Percentiles rank a stretch among this genome's conserved stretches.
These are phyloP conservation scores for Cyclotella atomus DNA, from an alignment of 108 stramenopile genomes.

Conservation along the genomic window DNA sequence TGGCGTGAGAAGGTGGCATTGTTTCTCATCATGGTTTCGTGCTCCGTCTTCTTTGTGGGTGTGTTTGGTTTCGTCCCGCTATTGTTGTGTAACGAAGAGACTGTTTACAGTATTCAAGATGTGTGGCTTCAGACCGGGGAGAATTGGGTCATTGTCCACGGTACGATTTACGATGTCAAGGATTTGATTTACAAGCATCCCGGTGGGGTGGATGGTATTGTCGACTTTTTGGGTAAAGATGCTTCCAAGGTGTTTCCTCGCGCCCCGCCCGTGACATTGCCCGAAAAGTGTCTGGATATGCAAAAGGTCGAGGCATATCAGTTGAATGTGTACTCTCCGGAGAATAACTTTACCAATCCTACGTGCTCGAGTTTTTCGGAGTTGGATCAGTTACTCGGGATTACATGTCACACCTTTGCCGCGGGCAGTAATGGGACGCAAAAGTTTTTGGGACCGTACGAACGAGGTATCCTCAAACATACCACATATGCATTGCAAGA, in stretches of 20 bases:
- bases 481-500: conserved; percentile 19
- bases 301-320: conserved; percentile 43
- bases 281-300: conserved; percentile 58
- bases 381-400: conserved; percentile 49
- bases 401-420: conserved; percentile 57
- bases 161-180: conserved; percentile 59
- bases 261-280: conserved; percentile 49
- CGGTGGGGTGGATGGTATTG: conserved; percentile 58
- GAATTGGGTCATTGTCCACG: conserved; percentile 54
- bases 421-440: conserved; percentile 49
- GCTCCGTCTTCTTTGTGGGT: conserved; percentile 55
- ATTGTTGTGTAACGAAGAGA: conserved; percentile 48
- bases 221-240: conserved; percentile 60
- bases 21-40: conserved; percentile 53
- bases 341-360: conserved; percentile 53
- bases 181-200: conserved; percentile 60
- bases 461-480: conserved; percentile 41
- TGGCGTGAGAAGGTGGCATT: conserved; percentile 60
- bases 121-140: conserved; percentile 56
- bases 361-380: conserved; percentile 50
- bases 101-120: conserved; percentile 35
- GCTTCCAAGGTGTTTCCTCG: conserved; percentile 61
- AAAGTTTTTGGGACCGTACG: conserved; percentile 52
- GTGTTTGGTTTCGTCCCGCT: conserved; percentile 66
- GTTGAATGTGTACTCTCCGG: conserved; percentile 31